Percentiles rank a stretch among this genome's conserved stretches.
These are phyloP conservation scores for Aphanomyces astaci DNA, from an alignment of 352 stramenopile species.

Conservation along the genomic window DNA sequence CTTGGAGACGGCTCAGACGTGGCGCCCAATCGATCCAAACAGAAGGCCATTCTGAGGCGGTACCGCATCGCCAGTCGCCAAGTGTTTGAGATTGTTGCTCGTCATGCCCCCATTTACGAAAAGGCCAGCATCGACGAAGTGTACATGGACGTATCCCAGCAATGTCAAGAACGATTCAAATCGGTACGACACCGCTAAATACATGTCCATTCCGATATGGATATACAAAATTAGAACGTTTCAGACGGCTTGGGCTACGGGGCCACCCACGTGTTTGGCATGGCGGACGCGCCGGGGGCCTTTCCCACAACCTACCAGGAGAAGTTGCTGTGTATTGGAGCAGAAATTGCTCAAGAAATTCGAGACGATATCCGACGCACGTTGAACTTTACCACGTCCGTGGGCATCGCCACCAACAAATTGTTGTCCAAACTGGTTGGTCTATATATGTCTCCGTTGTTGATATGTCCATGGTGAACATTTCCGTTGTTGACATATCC, in stretches of 20 bases:
- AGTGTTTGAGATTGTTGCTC: constrained; percentile 58
- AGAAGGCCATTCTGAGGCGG: constrained; percentile 71
- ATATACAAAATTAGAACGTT: constrained; percentile 35
- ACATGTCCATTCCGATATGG: background rate
- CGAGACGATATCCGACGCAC: constrained; percentile 47
- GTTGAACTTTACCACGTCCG: constrained; percentile 74
- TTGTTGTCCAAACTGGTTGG: constrained; percentile 63
- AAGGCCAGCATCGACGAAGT: constrained; percentile 77
- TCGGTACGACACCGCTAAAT: constrained; percentile 22
- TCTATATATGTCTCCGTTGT: no score
- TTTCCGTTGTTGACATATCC: no score
- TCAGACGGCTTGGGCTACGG: constrained; percentile 44
- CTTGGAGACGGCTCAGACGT: constrained; percentile 57
- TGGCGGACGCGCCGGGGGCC: constrained; percentile 29
- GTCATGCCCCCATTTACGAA: constrained; percentile 48
- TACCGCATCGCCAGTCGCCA: constrained; percentile 71
- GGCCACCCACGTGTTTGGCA: constrained; percentile 68
- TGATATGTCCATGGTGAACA: no score
- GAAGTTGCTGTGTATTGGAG: constrained; percentile 56
- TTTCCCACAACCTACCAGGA: constrained; percentile 64
- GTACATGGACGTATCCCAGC: constrained; percentile 71
- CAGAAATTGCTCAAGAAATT: constrained; percentile 61
- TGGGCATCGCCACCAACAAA: constrained; percentile 69
- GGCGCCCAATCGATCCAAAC: constrained; percentile 59
- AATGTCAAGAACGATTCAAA: constrained; percentile 45